Evolutionary conservation across 345 rosid species (phyloP), one percentile per base, ranked within the genome.

Genomic region (Corymbia maculata): DNA sequence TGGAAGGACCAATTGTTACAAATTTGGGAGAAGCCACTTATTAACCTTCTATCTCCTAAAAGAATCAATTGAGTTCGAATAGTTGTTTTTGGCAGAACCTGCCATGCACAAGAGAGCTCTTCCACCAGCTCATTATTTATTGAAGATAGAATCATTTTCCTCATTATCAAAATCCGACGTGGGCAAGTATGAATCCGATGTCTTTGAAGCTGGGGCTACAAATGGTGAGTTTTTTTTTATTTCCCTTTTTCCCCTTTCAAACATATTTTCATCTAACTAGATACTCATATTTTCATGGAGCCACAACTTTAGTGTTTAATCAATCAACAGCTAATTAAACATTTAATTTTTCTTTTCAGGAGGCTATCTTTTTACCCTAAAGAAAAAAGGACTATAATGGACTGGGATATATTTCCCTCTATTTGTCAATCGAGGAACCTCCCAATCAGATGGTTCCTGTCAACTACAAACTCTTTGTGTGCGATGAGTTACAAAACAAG

Each of bases 351-450:
- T 36, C 42, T 36, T 36, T 36, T 36, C 80, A 88, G 87, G 89
- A 87, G 89, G 55, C 32, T 88, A 55, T 44, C n/a, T 28, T 50
- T 89, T 21, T 87, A 87, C 57, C 91, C 91, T 21, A 51, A 70
- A 44, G 88, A 89, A 28, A 75, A 88, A 79, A 82, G 86, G 36
- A 84, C 36, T 19, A 53, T 16, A 13, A 80, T 28, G 88, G 82
- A 12, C 17, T 36, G 22, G 88, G 89, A 2, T 47, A 24, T 52
- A 79, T 85, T 16, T 89, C 91, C 8, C n/a, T 89, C 13, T 87
- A 87, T 75, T 52, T 87, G 64, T 36, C 55, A 79, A 75, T 87
- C 5, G 89, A 26, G 45, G 86, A n/a, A 64, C 61, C 55, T 32
- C 61, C 11, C 32, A n/a, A 42, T 9, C 85, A 88, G 91, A 80